Evolutionary conservation across 1,284 basidiomycete species (phyloP).

Genomic region (Schizophyllum commune): DNA sequence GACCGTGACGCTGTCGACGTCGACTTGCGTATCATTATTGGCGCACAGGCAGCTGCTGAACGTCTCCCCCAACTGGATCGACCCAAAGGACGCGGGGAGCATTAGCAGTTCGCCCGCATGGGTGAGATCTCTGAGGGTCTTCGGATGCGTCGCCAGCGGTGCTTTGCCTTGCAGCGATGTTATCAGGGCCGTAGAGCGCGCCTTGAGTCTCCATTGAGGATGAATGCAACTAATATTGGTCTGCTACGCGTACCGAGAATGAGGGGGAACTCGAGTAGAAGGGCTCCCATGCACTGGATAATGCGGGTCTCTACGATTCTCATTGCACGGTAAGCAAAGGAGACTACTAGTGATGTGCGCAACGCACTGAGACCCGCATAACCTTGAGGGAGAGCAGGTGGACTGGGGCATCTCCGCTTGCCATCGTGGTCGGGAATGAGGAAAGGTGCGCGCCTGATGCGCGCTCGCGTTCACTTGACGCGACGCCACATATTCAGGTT

Average conservation of each 20-base stretch:
- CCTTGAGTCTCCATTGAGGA: constrained; percentile 21
- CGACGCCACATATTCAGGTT: neutral
- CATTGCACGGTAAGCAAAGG: constrained; percentile 42
- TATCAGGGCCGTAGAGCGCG: constrained; percentile 67
- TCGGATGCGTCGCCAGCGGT: constrained; percentile 66
- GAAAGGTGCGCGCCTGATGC: neutral
- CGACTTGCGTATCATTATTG: constrained; percentile 64
- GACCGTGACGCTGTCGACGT: constrained; percentile 50
- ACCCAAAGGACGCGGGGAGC: constrained; percentile 69
- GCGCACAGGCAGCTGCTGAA: constrained; percentile 73
- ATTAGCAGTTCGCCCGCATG: constrained; percentile 65
- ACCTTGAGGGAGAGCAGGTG: constrained; percentile 71
- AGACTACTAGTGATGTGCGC: constrained; percentile 14
- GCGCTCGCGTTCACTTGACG: neutral
- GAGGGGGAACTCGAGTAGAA: constrained; percentile 78
- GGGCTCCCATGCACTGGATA: constrained; percentile 71
- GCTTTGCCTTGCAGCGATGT: constrained; percentile 67
- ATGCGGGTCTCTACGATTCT: constrained; percentile 52
- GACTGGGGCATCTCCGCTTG: constrained; percentile 35
- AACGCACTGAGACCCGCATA: constrained; percentile 72
- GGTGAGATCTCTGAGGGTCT: constrained; percentile 71
- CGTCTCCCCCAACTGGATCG: constrained; percentile 75
- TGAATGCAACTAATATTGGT: neutral
- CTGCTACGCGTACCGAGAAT: constrained; percentile 41
- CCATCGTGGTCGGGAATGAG: neutral